Evolutionary conservation across 257 asterid genomes (phyloP).

Genomic region (Gentiana macrophylla): DNA sequence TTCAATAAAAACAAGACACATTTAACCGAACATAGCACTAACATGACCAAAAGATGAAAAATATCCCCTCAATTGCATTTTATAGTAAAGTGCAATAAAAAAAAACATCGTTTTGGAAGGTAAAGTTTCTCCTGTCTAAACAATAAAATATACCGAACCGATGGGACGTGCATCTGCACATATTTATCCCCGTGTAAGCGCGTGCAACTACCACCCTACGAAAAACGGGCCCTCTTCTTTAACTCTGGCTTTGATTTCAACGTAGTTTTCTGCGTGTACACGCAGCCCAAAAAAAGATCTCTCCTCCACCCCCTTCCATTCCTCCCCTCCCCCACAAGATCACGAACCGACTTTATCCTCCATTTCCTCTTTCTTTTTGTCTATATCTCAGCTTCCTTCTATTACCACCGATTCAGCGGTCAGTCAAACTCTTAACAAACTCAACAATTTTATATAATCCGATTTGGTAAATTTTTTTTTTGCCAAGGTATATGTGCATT

Average conservation of each 20-base stretch:
- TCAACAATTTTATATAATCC: too few species aligned
- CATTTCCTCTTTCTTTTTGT: constrained; percentile 4
- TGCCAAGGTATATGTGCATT: too few species aligned
- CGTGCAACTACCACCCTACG: constrained; percentile 20
- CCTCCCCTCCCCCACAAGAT: constrained; percentile 36
- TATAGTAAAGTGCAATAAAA: too few species aligned
- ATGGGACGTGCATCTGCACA: constrained; percentile 12
- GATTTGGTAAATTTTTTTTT: too few species aligned
- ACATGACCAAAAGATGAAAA: too few species aligned
- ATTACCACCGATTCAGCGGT: neutral
- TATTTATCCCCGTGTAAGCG: neutral
- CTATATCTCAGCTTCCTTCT: constrained; percentile 12
- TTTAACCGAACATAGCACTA: too few species aligned
- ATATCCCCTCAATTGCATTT: too few species aligned
- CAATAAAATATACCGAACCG: too few species aligned
- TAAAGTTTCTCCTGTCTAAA: too few species aligned
- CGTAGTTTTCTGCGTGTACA: constrained; percentile 37
- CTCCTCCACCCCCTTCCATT: constrained; percentile 23
- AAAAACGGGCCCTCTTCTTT: constrained; percentile 39
- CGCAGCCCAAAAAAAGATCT: constrained; percentile 22
- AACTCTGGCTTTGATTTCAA: constrained; percentile 14
- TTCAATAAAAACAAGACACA: too few species aligned
- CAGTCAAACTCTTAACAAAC: neutral
- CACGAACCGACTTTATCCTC: neutral
- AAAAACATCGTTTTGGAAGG: too few species aligned